Evolutionary conservation across 768 basidiomycete genomes (phyloP), one percentile per base, ranked within the genome.

Genomic region (Boletellus ananiceps): DNA sequence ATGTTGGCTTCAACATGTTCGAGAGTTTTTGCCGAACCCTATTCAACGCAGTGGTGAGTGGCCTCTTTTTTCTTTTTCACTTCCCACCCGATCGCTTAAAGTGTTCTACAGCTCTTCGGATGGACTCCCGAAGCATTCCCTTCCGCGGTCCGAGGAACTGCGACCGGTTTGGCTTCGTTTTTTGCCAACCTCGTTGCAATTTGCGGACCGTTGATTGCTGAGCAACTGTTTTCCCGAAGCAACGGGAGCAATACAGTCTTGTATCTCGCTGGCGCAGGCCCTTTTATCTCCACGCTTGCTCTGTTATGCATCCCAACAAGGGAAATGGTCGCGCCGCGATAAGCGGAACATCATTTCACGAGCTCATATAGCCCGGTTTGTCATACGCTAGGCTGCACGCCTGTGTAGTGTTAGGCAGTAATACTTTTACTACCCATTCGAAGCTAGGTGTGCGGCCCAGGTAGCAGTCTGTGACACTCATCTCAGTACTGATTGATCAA

Each of bases 51-150:
- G 37, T 29, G 5, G 55, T 57, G 27, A 50, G 51, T 9, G 11
- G 1, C 4, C 3, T 25, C 6, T 25, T 25, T 25, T 25, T 25
- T 25, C 6, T 25, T 25, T 23, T 25, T 25, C 23, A 7, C 23
- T 7, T 25, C 6, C 23, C 23, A 25, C 23, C 6, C 23, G 4
- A 7, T 25, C 23, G 23, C 23, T 25, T 25, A 25, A 25, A 25
- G 23, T 25, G 23, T 3, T 21, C 16, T 15, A n/a, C 42, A 57
- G 56, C 44, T 56, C 50, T 27, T 37, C 1, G 55, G 56, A 33
- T 57, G 56, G 56, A 57, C 45, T 23, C 56, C 56, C 2, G 56
- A 57, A 25, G 50, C 56, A 9, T 57, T 57, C 31, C 56, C 56
- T 15, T 3, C 31, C 16, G 47, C 56, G 13, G 47, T 57, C 4